Percentiles rank a stretch among this genome's conserved stretches.
Evolutionary conservation across 495 filamentous ascomycete species (phyloP).

Genomic region (Penicillium longicatenatum): DNA sequence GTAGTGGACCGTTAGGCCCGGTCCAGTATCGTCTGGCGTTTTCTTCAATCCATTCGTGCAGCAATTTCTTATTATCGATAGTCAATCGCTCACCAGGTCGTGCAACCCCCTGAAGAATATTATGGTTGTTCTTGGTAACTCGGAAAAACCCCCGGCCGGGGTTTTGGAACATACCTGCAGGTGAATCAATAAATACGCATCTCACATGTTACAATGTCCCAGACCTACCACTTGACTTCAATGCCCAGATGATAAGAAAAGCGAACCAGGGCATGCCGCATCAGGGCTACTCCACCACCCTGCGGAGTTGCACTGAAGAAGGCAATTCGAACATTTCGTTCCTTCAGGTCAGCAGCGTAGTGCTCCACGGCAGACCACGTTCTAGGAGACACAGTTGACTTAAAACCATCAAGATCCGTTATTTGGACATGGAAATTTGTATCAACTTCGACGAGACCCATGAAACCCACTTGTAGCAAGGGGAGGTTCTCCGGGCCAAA

Average conservation of each 20-base stretch:
- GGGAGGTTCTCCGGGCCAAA: conserved; percentile 78
- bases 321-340: conserved; percentile 68
- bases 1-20: conserved; percentile 64
- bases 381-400: conserved; percentile 56
- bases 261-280: conserved; percentile 82
- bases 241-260: conserved; percentile 70
- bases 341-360: conserved; percentile 67
- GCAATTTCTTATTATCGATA: conserved; percentile 56
- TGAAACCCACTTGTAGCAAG: conserved; percentile 71
- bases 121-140: conserved; percentile 89
- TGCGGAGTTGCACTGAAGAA: conserved; percentile 88
- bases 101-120: conserved; percentile 85
- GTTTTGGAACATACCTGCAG: conserved; percentile 74
- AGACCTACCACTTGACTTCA: conserved; percentile 71
- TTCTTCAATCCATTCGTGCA: conserved; percentile 74
- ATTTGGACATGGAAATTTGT: conserved; percentile 63
- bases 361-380: conserved; percentile 73
- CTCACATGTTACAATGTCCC: too few relatives aligned
- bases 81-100: conserved; percentile 62
- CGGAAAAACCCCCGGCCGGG: conserved; percentile 84
- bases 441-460: conserved; percentile 77
- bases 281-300: conserved; percentile 84
- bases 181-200: background rate
- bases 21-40: conserved; percentile 82
- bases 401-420: conserved; percentile 62